Evolutionary conservation across 768 basidiomycete genomes (phyloP), one percentile per base, ranked within the genome.

Genomic region (Rhodotorula kratochvilovae): DNA sequence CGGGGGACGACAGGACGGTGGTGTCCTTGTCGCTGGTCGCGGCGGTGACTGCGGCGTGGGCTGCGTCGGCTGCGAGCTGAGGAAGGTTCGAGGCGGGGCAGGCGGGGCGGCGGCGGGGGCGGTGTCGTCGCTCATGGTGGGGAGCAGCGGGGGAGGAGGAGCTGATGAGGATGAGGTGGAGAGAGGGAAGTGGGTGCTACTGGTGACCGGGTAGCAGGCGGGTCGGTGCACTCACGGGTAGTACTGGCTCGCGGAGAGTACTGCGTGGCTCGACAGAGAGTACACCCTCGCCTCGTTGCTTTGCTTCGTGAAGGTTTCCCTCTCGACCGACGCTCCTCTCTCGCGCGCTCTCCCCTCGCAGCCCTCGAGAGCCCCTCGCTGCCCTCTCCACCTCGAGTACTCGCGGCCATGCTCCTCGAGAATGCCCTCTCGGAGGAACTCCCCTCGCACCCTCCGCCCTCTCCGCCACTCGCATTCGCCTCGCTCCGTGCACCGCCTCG

Each of bases 1-100:
- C 87, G 31, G 91, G 88, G 82, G 94, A 90, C 77, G 86, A 92
- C 82, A 99, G 97, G 59, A 99, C 90, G 33, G 96, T 98, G 76
- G 89, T 86, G 78, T 93, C 90, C 66, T 84, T 85, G 66, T 55
- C 31, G 15, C 6, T 13, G 0, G n/a, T 29, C n/a, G 67, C 60
- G 50, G 55, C 31, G 33, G 27, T 39, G 66, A 66, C 64, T 15
- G 75, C 69, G 5, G 59, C 48, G 46, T 71, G 66, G 21, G 75
- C 54, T 0, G 72, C 72, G 4, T 50, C 31, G 2, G 63, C 54
- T 0, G 75, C 68, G 8, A 66, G 27, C 1, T 68, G 39, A 0
- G 75, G 75, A 36, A 76, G 74, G 50, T 66, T 46, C 7, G 73
- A 71, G 27, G 25, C 19, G 12, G 61, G 42, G 1, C 61, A 55